These are phyloP conservation scores for Saposhnikovia divaricata DNA, from an alignment of 129 eudicot genomes.

Conservation along the genomic window DNA sequence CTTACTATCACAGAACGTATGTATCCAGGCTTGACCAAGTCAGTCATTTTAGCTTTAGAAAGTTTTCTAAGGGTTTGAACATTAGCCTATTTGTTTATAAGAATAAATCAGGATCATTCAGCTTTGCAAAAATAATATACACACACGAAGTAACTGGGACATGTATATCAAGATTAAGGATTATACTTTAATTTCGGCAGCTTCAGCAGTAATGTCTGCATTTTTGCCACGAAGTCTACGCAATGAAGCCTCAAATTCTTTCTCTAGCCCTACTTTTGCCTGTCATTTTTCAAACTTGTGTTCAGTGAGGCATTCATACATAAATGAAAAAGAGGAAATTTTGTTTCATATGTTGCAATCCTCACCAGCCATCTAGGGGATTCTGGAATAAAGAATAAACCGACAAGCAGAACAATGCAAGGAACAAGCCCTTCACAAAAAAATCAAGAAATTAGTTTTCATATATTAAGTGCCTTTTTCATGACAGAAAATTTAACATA, in stretches of 20 bases:
- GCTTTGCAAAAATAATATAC: not conserved
- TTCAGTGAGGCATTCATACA: not conserved
- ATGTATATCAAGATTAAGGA: not conserved
- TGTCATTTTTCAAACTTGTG: slow-evolving; percentile 12
- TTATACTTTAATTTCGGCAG: slow-evolving; percentile 60
- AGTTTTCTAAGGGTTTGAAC: slow-evolving; percentile 40
- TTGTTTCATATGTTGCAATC: not conserved
- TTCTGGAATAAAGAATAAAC: slow-evolving; percentile 74
- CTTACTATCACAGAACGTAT: slow-evolving; percentile 65
- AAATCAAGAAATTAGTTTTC: not conserved
- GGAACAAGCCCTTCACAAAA: slow-evolving; percentile 56
- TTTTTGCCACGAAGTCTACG: slow-evolving; percentile 61
- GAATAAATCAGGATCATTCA: not conserved
- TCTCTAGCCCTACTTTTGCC: slow-evolving; percentile 65
- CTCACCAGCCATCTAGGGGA: slow-evolving; percentile 97
- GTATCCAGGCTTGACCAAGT: slow-evolving; percentile 45
- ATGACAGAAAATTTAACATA: not conserved
- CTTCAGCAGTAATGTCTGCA: slow-evolving; percentile 59
- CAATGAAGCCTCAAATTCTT: slow-evolving; percentile 45
- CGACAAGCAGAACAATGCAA: slow-evolving; percentile 47
- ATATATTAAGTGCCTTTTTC: not conserved
- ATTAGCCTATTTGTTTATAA: slow-evolving; percentile 25
- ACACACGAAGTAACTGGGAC: not conserved
- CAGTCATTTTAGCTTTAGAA: slow-evolving; percentile 51
- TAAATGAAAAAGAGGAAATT: no score